Percentiles rank a stretch among this genome's conserved stretches.
phyloP scores from a whole-genome alignment of 768 basidiomycete species.

The Cystofilobasidium ferigula region DNA sequence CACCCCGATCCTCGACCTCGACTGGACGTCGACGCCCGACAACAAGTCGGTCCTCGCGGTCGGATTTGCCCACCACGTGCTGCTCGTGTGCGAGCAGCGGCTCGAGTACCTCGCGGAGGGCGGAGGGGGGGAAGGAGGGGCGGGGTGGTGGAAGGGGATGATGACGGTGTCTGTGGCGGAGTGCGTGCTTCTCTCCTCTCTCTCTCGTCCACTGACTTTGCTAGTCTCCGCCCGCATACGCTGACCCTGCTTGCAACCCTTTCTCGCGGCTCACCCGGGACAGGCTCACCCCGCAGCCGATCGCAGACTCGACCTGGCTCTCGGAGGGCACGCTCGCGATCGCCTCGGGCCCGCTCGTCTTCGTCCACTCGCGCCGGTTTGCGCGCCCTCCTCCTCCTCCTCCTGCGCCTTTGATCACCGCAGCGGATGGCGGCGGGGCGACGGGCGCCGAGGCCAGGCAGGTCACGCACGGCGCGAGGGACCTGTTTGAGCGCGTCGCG shows the following conservation, averaged over 20 bases:
- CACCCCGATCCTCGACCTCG: slow-evolving; percentile 56
- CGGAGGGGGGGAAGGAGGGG: slow-evolving; percentile 38
- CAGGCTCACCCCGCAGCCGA: slow-evolving; percentile 65
- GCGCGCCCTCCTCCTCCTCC: too few relatives aligned
- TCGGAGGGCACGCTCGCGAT: slow-evolving; percentile 69
- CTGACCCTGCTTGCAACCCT: neutral
- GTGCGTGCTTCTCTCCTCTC: slow-evolving; percentile 41
- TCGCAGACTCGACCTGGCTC: slow-evolving; percentile 85
- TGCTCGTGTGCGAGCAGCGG: slow-evolving; percentile 82
- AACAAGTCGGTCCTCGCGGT: slow-evolving; percentile 82
- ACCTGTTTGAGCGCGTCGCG: slow-evolving; percentile 72
- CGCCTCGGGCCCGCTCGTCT: slow-evolving; percentile 72
- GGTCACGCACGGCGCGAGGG: slow-evolving; percentile 34
- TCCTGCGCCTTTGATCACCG: neutral
- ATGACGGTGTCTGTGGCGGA: slow-evolving; percentile 51
- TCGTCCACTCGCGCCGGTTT: slow-evolving; percentile 52
- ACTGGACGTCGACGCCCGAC: slow-evolving; percentile 79
- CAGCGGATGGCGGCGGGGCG: too few relatives aligned
- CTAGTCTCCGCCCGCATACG: neutral
- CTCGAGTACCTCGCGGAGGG: slow-evolving; percentile 75
- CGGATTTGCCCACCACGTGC: slow-evolving; percentile 65
- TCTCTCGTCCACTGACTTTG: neutral
- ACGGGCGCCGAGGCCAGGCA: slow-evolving; percentile 19
- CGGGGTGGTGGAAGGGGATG: slow-evolving; percentile 30
- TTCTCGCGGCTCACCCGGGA: too few relatives aligned